Evolutionary conservation across 495 filamentous ascomycete genomes (phyloP), one percentile per base, ranked within the genome.

Genomic region (Podospora australis): DNA sequence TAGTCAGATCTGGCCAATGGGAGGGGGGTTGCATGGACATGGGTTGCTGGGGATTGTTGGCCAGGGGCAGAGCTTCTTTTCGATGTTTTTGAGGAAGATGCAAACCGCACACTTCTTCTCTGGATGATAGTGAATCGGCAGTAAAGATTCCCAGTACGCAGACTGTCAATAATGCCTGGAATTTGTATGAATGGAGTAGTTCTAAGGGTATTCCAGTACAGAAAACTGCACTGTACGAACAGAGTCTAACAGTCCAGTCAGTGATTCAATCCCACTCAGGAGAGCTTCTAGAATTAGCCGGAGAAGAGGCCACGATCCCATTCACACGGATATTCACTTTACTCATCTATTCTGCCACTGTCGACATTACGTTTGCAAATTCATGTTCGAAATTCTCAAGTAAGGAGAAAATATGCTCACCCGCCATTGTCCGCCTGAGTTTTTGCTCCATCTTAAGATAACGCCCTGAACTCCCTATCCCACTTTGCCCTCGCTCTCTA

Each of bases 1-100:
- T n/a, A 35, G 17, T 6, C 26, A 30, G 14, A 29, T 34, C 29
- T 39, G 40, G 39, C 58, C 55, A 61, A 62, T 62, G 29, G 39
- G 11, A 10, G 10, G 25, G 14, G 19, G 4, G 3, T 39, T 13
- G 6, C 1, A 13, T 14, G 44, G 51, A 23, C 36, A 47, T 14
- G 26, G 30, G n/a, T n/a, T n/a, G n/a, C n/a, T n/a, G n/a, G n/a
- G n/a, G n/a, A n/a, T n/a, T n/a, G n/a, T n/a, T n/a, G n/a, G n/a
- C n/a, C n/a, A n/a, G n/a, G n/a, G n/a, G n/a, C n/a, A n/a, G n/a
- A n/a, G n/a, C n/a, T n/a, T n/a, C n/a, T n/a, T n/a, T n/a, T n/a
- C n/a, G n/a, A n/a, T n/a, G n/a, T n/a, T n/a, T n/a, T n/a, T n/a
- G n/a, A n/a, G n/a, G n/a, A n/a, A n/a, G n/a, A n/a, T n/a, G n/a